Base-by-base conservation (phyloP, 805 yeast species). In the Pachysolen tannophilus region DNA sequence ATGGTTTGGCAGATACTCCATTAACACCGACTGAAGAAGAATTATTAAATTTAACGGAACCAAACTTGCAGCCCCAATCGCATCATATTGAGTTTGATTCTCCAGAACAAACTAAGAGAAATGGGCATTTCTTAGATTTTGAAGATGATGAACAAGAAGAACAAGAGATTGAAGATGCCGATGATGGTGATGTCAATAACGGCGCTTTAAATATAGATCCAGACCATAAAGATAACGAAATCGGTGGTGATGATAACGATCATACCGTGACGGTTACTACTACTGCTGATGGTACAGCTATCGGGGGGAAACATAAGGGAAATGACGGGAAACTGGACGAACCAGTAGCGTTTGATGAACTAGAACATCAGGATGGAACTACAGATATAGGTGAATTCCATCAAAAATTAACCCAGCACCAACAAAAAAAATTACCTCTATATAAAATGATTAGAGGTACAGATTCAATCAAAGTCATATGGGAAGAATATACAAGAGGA, bases 401-500 rank as follows among this genome's bases (percentile, higher is more conserved):
- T n/a, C 13, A 6, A 18, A 29, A 16, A 29, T 29, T 4, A n/a
- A 23, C 9, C 21, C 24, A 8, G 32, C n/a, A n/a, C n/a, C n/a
- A n/a, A n/a, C n/a, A 29, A 8, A 27, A 10, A 19, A 33, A 29
- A 18, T 16, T 28, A 15, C 40, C 40, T 4, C 21, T 25, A 5
- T 37, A 37, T 28, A 33, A 20, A 15, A 27, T 37, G 32, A 20
- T 30, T 3, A 18, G 40, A 4, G 36, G 40, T 4, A 20, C 37
- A 23, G 40, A 37, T 4, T 33, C 36, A 18, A 30, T 37, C 23
- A 25, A 17, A 19, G 20, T 29, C 21, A 28, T 37, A 3, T 37
- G 40, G 40, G 32, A 33, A 30, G 71, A 65, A 32, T 65, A 62
- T 41, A 52, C 56, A 1, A 44, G 46, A 20, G 71, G 71, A 2